These are phyloP conservation scores for Talaromyces amestolkiae DNA, from an alignment of 2,329 filamentous ascomycete species.

Conservation along the genomic window DNA sequence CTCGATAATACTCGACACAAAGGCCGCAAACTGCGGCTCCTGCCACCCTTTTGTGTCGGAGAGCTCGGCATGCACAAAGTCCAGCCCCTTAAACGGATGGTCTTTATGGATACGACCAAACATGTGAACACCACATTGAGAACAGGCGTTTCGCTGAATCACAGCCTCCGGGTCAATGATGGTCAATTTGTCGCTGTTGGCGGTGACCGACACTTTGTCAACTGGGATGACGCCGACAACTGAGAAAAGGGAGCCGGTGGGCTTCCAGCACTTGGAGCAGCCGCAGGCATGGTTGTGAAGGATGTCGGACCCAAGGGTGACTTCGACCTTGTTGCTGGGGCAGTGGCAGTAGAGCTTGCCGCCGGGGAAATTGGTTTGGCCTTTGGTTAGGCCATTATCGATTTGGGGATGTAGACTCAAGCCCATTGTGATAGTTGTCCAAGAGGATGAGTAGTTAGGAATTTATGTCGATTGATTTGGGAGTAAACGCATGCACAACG, in stretches of 20 bases:
- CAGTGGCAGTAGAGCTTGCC: slow-evolving; percentile 64
- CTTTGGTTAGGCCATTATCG: slow-evolving; percentile 61
- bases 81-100: slow-evolving; percentile 66
- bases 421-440: not conserved
- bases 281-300: slow-evolving; percentile 69
- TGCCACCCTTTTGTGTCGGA: slow-evolving; percentile 64
- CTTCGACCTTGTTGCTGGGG: slow-evolving; percentile 54
- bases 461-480: not conserved
- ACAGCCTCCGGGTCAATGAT: slow-evolving; percentile 56
- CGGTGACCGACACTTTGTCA: slow-evolving; percentile 56
- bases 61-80: slow-evolving; percentile 66
- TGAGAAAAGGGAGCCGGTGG: slow-evolving; percentile 61
- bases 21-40: slow-evolving; percentile 68
- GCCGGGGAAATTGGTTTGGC: slow-evolving; percentile 54
- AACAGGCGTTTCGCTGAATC: slow-evolving; percentile 63
- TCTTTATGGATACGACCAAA: slow-evolving; percentile 64
- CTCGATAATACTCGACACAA: slow-evolving; percentile 67
- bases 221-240: slow-evolving; percentile 61
- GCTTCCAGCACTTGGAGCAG: slow-evolving; percentile 73
- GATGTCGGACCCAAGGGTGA: slow-evolving; percentile 59
- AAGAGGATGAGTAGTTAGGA: not conserved
- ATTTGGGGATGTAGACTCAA: slow-evolving; percentile 57
- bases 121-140: slow-evolving; percentile 60
- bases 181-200: slow-evolving; percentile 57
- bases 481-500: not conserved